Evolutionary conservation across 2,329 filamentous ascomycete genomes (phyloP), one percentile per base, ranked within the genome.

Genomic region (Phialocephala subalpina): DNA sequence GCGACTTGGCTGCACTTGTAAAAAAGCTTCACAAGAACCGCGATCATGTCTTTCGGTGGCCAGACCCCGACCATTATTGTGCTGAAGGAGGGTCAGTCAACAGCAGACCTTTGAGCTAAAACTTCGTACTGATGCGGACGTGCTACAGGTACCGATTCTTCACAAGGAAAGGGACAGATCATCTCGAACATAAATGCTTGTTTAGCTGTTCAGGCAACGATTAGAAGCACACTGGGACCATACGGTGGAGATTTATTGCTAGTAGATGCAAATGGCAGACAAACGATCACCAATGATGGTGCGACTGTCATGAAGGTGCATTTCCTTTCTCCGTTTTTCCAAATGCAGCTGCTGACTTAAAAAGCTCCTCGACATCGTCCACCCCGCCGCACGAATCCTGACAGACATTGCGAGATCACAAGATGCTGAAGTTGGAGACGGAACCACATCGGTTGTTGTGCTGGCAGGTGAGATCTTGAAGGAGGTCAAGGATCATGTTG

Each of bases 181-280:
- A 83, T 99, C 76, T 97, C 95, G 75, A 99, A 99, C 82, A 98
- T 99, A 83, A 97, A 97, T 84, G 96, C 96, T 73, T 99, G 96
- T 80, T 86, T 97, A 75, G 95, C 96, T 27, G 94, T 99, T 47
- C 96, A 99, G 83, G 87, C 90, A 59, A 98, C 95, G 67, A 95
- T 99, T 83, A 97, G 97, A 84, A 93, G 92, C 76, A 99, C 96
- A 22, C 86, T 99, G 40, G 96, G 96, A 47, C 96, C 96, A 38
- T 99, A 98, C 82, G 96, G 96, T 78, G 96, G 96, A 77, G 96
- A 99, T 82, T 83, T 98, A 78, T 86, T 99, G 79, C 90, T 99
- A 82, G 95, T 98, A 64, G 96, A 98, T 81, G 90, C 90, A 80
- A 97, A 97, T 85, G 96, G 96, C 80, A 90, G 83, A 80, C 94